Evolutionary conservation across 108 stramenopile species (phyloP).

Genomic region (Pseudonitzschia multistriata): DNA sequence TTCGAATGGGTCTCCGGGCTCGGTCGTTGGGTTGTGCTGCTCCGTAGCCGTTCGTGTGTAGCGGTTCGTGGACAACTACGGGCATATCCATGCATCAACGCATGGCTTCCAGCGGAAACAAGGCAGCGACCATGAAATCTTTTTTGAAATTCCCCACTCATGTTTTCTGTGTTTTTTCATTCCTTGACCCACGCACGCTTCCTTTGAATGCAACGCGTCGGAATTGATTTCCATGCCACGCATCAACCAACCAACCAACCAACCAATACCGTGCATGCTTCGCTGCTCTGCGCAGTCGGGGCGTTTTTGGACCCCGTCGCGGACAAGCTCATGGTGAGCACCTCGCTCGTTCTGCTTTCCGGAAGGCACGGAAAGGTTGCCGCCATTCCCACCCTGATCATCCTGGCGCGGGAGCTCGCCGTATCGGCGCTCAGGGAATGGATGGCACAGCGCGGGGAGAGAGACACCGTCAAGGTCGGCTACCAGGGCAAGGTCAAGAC

Average conservation of each 20-base stretch:
- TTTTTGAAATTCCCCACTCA: background rate
- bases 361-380: constrained; percentile 70
- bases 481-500: constrained; percentile 87
- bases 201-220: too few species aligned
- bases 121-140: too few species aligned
- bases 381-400: constrained; percentile 78
- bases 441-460: constrained; percentile 85
- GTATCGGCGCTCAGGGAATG: constrained; percentile 93
- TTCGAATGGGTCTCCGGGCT: too few species aligned
- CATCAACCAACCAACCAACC: too few species aligned
- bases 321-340: constrained; percentile 95
- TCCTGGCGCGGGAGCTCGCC: constrained; percentile 86
- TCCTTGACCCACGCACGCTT: background rate
- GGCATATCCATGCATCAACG: too few species aligned
- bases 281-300: constrained; percentile 45
- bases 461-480: constrained; percentile 87
- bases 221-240: too few species aligned
- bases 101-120: too few species aligned
- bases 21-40: too few species aligned
- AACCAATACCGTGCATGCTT: background rate
- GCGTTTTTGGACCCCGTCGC: constrained; percentile 98
- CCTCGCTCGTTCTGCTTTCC: constrained; percentile 80
- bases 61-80: too few species aligned
- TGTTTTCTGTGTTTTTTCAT: background rate
- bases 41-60: too few species aligned